phyloP scores from a whole-genome alignment of 2,329 filamentous ascomycete species.

The Fusarium sp. region DNA sequence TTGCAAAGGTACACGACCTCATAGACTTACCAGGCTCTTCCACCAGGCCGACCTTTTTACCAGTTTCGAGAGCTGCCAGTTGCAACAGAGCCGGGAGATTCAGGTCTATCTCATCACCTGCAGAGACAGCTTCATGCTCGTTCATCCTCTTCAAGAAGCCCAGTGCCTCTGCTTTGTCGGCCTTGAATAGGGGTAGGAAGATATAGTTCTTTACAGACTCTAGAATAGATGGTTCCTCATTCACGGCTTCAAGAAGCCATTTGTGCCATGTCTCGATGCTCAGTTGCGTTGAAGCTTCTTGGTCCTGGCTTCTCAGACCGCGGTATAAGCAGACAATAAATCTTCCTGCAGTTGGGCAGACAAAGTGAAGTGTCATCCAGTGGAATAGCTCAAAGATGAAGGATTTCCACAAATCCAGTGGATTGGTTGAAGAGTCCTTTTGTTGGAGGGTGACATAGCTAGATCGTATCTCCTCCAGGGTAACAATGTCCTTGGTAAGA shows the following conservation, averaged over 20 bases:
- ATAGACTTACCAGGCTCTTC: slow-evolving; percentile 72
- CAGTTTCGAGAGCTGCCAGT: slow-evolving; percentile 77
- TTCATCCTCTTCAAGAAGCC: slow-evolving; percentile 72
- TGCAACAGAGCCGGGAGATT: slow-evolving; percentile 71
- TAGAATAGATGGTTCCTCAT: slow-evolving; percentile 65
- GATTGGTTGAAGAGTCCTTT: slow-evolving; percentile 23
- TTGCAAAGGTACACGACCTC: neutral
- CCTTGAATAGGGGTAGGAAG: slow-evolving; percentile 73
- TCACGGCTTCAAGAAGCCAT: slow-evolving; percentile 69
- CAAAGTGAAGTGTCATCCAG: slow-evolving; percentile 71
- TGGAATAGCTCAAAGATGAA: slow-evolving; percentile 65
- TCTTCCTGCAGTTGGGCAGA: slow-evolving; percentile 73
- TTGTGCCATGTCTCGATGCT: slow-evolving; percentile 66
- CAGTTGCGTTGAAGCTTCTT: slow-evolving; percentile 46
- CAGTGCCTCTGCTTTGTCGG: slow-evolving; percentile 67
- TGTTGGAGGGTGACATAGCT: slow-evolving; percentile 61
- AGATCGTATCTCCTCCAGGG: slow-evolving; percentile 60
- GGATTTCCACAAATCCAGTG: slow-evolving; percentile 63
- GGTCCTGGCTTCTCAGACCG: slow-evolving; percentile 56
- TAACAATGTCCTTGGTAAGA: slow-evolving; percentile 71
- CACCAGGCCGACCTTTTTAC: slow-evolving; percentile 78
- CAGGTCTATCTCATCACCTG: slow-evolving; percentile 61
- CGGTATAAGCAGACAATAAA: slow-evolving; percentile 72
- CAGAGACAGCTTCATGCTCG: slow-evolving; percentile 63
- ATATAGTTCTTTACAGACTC: slow-evolving; percentile 76